Percentiles rank a stretch among this genome's conserved stretches.
Evolutionary conservation across 768 basidiomycete genomes (phyloP).

Genomic region (Suillus subluteus): DNA sequence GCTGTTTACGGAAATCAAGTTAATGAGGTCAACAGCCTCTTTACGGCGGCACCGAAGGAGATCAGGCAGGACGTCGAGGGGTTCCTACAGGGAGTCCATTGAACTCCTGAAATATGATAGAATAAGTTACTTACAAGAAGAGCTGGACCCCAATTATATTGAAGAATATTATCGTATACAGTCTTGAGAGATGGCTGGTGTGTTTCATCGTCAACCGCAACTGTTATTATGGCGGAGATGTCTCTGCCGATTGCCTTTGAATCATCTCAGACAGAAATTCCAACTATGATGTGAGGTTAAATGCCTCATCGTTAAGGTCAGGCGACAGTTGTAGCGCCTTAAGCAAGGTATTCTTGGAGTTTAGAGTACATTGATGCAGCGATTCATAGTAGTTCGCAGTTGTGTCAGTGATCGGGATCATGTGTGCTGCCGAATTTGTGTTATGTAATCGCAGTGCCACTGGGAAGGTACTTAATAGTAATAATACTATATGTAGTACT

Average conservation of each 20-base stretch:
- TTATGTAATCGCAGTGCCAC: no score
- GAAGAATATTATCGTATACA: slow-evolving; percentile 21
- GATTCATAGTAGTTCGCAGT: neutral
- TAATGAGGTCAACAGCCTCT: slow-evolving; percentile 37
- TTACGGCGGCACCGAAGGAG: slow-evolving; percentile 36
- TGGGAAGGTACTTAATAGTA: no score
- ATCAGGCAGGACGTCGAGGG: slow-evolving; percentile 40
- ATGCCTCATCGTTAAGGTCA: slow-evolving; percentile 31
- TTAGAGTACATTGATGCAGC: neutral
- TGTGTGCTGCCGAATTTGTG: no score
- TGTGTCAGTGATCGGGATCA: neutral
- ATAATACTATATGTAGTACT: no score
- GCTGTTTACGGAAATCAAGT: slow-evolving; percentile 29
- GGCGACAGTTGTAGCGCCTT: slow-evolving; percentile 22
- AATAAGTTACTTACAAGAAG: slow-evolving; percentile 22
- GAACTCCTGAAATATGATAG: neutral
- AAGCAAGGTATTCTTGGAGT: slow-evolving; percentile 18
- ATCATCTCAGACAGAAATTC: slow-evolving; percentile 4
- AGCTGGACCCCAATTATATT: slow-evolving; percentile 15
- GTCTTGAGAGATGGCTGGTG: slow-evolving; percentile 19
- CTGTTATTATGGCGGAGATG: slow-evolving; percentile 25
- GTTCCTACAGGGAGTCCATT: slow-evolving; percentile 36
- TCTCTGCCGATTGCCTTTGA: slow-evolving; percentile 23
- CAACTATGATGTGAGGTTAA: neutral
- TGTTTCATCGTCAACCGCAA: slow-evolving; percentile 16